Evolutionary conservation across 177 flowering plant species (phyloP).

Genomic region (Vitis hybrid): DNA sequence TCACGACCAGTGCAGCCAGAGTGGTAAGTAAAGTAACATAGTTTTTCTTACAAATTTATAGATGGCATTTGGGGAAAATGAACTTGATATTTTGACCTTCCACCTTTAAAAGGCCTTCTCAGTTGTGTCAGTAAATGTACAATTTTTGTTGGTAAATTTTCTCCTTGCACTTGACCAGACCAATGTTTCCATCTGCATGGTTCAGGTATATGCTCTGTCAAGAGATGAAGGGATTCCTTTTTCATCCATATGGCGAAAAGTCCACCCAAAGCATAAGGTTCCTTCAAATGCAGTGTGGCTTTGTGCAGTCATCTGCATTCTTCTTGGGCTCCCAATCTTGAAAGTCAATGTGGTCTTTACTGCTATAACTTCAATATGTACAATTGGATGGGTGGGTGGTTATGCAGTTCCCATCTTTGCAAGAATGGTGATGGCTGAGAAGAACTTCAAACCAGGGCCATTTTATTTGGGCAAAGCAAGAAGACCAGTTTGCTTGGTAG

Average conservation of each 20-base stretch:
- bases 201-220: constrained; percentile 70
- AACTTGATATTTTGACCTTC: neutral
- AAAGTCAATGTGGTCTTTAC: constrained; percentile 65
- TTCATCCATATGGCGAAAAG: constrained; percentile 53
- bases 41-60: neutral
- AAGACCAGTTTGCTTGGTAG: constrained; percentile 60
- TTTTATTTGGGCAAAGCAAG: constrained; percentile 64
- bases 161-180: too few species aligned
- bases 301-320: constrained; percentile 63
- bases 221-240: constrained; percentile 65
- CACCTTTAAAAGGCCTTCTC: neutral
- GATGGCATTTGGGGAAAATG: neutral
- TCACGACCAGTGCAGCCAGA: constrained; percentile 69
- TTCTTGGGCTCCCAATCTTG: constrained; percentile 66
- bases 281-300: constrained; percentile 78
- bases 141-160: neutral
- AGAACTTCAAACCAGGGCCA: constrained; percentile 59
- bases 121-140: neutral
- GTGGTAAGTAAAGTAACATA: constrained; percentile 39
- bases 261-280: constrained; percentile 69
- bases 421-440: constrained; percentile 58
- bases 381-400: constrained; percentile 76
- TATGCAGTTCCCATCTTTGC: constrained; percentile 73
- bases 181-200: neutral
- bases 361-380: constrained; percentile 59